Conservation (phyloP, 1,284 basidiomycete genomes). For the Microbotryum saponariae region DNA sequence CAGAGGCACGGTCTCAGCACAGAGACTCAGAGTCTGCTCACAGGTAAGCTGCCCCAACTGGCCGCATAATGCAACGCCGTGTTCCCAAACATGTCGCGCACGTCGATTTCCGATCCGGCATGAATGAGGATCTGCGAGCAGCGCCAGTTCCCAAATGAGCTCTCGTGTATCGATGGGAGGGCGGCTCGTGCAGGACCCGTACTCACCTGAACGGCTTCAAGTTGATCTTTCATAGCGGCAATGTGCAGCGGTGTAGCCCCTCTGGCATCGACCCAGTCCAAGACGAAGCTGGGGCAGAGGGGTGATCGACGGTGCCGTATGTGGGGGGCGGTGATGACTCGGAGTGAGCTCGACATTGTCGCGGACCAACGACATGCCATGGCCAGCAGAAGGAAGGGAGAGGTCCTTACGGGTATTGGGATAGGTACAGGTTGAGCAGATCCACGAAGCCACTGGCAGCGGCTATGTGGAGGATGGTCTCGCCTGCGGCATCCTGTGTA, state of each 20-base stretch:
- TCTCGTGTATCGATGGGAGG: too few species aligned
- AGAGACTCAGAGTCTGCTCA: slow-evolving; percentile 42
- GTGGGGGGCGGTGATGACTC: slow-evolving; percentile 27
- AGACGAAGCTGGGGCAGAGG: slow-evolving; percentile 48
- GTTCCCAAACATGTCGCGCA: slow-evolving; percentile 83
- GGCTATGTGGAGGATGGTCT: slow-evolving; percentile 24
- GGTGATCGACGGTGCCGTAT: slow-evolving; percentile 44
- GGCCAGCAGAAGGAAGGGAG: background rate
- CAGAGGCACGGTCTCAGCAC: background rate
- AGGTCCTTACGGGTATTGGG: background rate
- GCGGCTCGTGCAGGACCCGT: background rate
- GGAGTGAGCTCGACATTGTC: slow-evolving; percentile 25
- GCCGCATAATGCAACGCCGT: slow-evolving; percentile 86
- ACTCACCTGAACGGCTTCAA: slow-evolving; percentile 72
- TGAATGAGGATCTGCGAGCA: slow-evolving; percentile 69
- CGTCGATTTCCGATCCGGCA: slow-evolving; percentile 73
- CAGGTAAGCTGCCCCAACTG: slow-evolving; percentile 70
- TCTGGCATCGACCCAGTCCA: slow-evolving; percentile 81
- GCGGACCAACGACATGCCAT: slow-evolving; percentile 19
- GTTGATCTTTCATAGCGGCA: slow-evolving; percentile 78
- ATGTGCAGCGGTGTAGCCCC: slow-evolving; percentile 85
- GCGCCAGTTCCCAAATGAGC: background rate
- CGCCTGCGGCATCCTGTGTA: slow-evolving; percentile 23
- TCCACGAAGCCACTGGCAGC: slow-evolving; percentile 15
- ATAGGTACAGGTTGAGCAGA: slow-evolving; percentile 13